Evolutionary conservation across 129 eudicot genomes (phyloP).

Genomic region (Tagetes patula): DNA sequence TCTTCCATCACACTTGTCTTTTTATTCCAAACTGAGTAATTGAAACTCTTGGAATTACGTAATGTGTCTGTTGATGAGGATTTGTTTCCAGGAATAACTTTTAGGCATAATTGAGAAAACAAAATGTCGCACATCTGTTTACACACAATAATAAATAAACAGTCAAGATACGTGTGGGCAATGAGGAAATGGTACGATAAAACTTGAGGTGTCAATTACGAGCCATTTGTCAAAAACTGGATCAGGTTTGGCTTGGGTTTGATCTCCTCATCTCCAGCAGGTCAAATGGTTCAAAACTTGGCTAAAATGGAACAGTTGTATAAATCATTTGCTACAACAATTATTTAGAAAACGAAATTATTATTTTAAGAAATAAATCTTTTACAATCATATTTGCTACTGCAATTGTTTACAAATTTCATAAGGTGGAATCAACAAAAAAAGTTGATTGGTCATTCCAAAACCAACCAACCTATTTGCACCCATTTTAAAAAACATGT

Average conservation of each 20-base stretch:
- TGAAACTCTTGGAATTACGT: constrained; percentile 46
- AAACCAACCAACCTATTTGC: constrained; percentile 14
- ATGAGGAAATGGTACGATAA: constrained; percentile 12
- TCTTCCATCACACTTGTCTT: constrained; percentile 49
- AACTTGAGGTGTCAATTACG: neutral
- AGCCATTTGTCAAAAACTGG: neutral
- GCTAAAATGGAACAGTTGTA: neutral
- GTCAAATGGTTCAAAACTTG: neutral
- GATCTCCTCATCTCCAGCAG: constrained; percentile 6
- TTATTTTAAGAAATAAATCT: neutral
- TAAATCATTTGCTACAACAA: neutral
- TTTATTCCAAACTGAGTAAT: constrained; percentile 42
- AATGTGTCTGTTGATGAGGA: constrained; percentile 50
- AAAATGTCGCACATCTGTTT: constrained; percentile 94
- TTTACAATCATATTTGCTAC: neutral
- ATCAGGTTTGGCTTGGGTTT: neutral
- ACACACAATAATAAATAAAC: constrained; percentile 3
- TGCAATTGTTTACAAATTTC: neutral
- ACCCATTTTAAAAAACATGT: neutral
- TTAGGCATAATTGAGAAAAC: constrained; percentile 91
- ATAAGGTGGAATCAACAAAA: neutral
- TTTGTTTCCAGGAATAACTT: constrained; percentile 63
- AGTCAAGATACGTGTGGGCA: constrained; percentile 14
- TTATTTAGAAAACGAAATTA: neutral
- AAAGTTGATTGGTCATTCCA: neutral